These are phyloP conservation scores for Pachysolen tannophilus DNA, from an alignment of 805 yeast genomes.

Conservation along the genomic window DNA sequence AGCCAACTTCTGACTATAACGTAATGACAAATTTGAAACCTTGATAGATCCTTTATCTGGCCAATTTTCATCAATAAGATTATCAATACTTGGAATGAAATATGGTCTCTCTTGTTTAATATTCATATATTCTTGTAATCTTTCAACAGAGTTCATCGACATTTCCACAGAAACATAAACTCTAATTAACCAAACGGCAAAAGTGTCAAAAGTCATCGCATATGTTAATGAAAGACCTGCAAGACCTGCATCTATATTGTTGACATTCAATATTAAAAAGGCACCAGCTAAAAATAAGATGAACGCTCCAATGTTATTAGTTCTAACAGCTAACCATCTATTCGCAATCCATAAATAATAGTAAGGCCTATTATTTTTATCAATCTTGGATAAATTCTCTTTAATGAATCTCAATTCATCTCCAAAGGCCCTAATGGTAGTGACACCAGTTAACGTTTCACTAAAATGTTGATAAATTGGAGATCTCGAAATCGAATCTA, in stretches of 20 bases:
- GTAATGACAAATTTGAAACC: slow-evolving; percentile 55
- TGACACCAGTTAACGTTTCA: slow-evolving; percentile 56
- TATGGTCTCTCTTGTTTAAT: slow-evolving; percentile 70
- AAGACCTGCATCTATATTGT: slow-evolving; percentile 68
- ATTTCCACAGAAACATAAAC: slow-evolving; percentile 93
- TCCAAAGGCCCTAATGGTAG: slow-evolving; percentile 55
- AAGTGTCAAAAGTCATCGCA: slow-evolving; percentile 76
- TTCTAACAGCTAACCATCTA: slow-evolving; percentile 84
- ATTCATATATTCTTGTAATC: slow-evolving; percentile 70
- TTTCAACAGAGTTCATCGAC: slow-evolving; percentile 84
- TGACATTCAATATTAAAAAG: slow-evolving; percentile 47
- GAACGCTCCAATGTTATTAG: slow-evolving; percentile 73
- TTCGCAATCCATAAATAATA: slow-evolving; percentile 63
- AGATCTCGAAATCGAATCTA: slow-evolving; percentile 60
- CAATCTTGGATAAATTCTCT: slow-evolving; percentile 53
- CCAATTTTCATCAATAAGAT: slow-evolving; percentile 34
- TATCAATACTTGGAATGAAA: slow-evolving; percentile 31
- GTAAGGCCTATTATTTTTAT: slow-evolving; percentile 72
- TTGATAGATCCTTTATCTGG: slow-evolving; percentile 52
- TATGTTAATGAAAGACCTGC: slow-evolving; percentile 82
- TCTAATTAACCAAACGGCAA: slow-evolving; percentile 85
- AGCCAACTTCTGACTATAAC: slow-evolving; percentile 67
- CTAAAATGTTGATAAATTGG: slow-evolving; percentile 67
- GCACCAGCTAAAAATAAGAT: slow-evolving; percentile 75
- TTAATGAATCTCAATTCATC: slow-evolving; percentile 47